phyloP scores from a whole-genome alignment of 2,329 filamentous ascomycete species.

The Thielaviopsis ethacetica region DNA sequence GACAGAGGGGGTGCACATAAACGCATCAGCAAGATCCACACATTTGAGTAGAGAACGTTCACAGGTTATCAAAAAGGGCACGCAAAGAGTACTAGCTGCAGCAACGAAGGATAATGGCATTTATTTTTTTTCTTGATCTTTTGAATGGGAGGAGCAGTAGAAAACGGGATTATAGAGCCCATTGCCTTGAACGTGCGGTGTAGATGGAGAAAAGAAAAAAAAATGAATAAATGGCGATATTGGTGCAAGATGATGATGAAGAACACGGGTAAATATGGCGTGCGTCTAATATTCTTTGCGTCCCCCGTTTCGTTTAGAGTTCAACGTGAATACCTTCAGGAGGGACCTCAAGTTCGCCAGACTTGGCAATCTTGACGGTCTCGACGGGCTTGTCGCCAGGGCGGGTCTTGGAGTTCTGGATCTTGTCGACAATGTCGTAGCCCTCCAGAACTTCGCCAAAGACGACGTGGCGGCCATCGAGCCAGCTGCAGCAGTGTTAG shows the following conservation, averaged over 20 bases:
- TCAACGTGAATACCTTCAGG: constrained; percentile 87
- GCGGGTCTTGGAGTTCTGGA: constrained; percentile 53
- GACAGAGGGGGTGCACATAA: not conserved
- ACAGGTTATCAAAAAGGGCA: not conserved
- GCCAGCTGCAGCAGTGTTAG: constrained; percentile 38
- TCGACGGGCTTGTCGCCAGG: constrained; percentile 51
- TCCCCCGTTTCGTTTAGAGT: constrained; percentile 39
- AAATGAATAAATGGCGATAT: not conserved
- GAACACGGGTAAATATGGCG: not conserved
- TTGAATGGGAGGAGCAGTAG: not conserved
- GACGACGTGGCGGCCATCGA: constrained; percentile 72
- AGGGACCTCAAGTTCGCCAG: constrained; percentile 68
- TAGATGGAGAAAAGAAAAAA: not conserved
- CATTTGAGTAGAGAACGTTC: not conserved
- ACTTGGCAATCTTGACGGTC: constrained; percentile 63
- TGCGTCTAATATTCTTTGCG: not conserved
- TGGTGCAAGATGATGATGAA: not conserved
- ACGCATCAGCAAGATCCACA: constrained; percentile 9
- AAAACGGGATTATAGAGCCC: not conserved
- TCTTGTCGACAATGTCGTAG: constrained; percentile 63
- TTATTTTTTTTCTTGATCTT: not conserved
- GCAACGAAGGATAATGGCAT: not conserved
- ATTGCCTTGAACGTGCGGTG: not conserved
- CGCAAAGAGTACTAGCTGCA: constrained; percentile 2
- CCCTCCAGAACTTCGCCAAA: constrained; percentile 82